Base-by-base conservation (phyloP, 140 eudicot genomes). In the Oenanthe javanica region DNA sequence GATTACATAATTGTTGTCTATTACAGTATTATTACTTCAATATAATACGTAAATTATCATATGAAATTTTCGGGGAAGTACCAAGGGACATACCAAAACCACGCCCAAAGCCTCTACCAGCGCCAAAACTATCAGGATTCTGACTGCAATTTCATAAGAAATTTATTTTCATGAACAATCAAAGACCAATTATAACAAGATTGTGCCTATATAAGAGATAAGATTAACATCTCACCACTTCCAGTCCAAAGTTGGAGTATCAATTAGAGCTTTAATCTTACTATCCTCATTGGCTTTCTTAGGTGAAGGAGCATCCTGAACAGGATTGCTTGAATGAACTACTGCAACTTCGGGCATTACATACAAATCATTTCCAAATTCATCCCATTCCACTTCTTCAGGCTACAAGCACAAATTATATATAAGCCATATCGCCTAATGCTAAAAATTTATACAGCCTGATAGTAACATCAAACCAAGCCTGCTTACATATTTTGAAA, bases 191-290 rank as follows among this genome's bases (percentile, higher is more conserved):
- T 52, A 74, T 45, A 51, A 74, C 11, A 18, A 47, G 23, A 74
- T 40, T 4, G 3, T 9, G 8, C 16, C 5, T 19, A n/a, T 0
- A 47, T 31, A 31, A 74, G 15, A n/a, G 31, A n/a, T 74, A 48
- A 63, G 76, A 61, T 75, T 2, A 52, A 48, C 47, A 63, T 75
- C 92, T 87, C 69, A 94, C 98, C 91, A 86, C 84, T 92, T 96
- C 98, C 98, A 94, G 72, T 92, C 98, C 80, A 94, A 85, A 67
- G 93, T 90, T 31, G 98, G 92, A 83, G 92, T 92, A 67, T 94
- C 94, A 52, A 92, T 83, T 83, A 94, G 81, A 76, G 98, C 98
- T 79, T 84, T 90, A 51, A 94, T 90, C 86, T 89, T 92, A 86
- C 87, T 94, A 82, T 94, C 94, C 84, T 94, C 96, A 16, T 94